phyloP scores from a whole-genome alignment of 805 yeast genomes.

The Debaryomyces prosopidis region DNA sequence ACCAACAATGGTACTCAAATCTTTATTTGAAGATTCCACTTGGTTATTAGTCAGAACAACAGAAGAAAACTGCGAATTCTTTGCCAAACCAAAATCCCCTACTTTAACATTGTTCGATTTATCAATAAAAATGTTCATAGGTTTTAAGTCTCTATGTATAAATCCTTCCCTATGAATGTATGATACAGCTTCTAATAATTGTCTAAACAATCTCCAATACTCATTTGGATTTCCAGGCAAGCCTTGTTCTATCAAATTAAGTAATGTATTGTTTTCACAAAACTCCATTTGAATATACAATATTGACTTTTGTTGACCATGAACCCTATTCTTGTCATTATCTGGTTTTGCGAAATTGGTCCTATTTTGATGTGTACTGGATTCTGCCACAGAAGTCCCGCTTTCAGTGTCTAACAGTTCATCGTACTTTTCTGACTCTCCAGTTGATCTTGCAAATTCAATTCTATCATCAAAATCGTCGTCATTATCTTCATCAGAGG shows the following conservation, averaged over 20 bases:
- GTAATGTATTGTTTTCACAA: conserved; percentile 90
- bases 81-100: conserved; percentile 97
- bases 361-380: conserved; percentile 1
- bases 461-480: conserved; percentile 22
- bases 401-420: conserved; percentile 5
- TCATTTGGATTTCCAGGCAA: conserved; percentile 70
- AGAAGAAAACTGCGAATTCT: conserved; percentile 64
- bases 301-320: conserved; percentile 51
- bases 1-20: conserved; percentile 90
- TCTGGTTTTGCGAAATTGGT: conserved; percentile 1
- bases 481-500: conserved; percentile 26
- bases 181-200: conserved; percentile 82
- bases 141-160: conserved; percentile 93
- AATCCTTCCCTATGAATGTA: conserved; percentile 94
- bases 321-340: background rate
- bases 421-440: conserved; percentile 9
- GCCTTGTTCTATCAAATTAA: conserved; percentile 75
- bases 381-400: conserved; percentile 1
- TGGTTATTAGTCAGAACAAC: conserved; percentile 40
- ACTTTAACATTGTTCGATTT: conserved; percentile 84
- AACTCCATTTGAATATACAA: conserved; percentile 97
- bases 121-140: conserved; percentile 94
- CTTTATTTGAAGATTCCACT: conserved; percentile 50
- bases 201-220: conserved; percentile 88
- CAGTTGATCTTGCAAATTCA: conserved; percentile 32